These are phyloP conservation scores for Petrea volubilis DNA, from an alignment of 257 asterid species.

Conservation along the genomic window DNA sequence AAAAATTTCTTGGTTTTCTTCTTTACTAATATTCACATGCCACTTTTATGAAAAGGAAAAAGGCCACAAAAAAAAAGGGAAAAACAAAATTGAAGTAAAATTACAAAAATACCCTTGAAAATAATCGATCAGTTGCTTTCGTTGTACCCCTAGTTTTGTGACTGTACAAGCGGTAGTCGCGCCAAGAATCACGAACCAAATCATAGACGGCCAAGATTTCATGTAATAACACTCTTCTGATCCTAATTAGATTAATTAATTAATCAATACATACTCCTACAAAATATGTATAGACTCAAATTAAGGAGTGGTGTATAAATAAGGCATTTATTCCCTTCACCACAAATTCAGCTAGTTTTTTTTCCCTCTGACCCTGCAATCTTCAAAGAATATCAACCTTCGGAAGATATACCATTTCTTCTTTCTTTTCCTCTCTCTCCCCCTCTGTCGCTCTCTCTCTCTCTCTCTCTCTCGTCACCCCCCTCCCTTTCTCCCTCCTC, in stretches of 20 bases:
- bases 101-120: conserved; percentile 20
- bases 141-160: conserved; percentile 14
- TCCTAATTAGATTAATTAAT: background rate
- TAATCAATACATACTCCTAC: background rate
- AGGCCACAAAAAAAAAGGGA: no score
- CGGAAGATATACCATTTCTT: conserved; percentile 40
- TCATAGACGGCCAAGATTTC: conserved; percentile 24
- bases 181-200: conserved; percentile 42
- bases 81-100: background rate
- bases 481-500: conserved; percentile 33
- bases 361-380: conserved; percentile 30
- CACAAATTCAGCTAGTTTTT: conserved; percentile 31
- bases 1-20: no score
- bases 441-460: background rate
- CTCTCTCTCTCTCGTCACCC: background rate
- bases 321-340: conserved; percentile 35
- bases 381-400: conserved; percentile 49
- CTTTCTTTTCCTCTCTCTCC: background rate
- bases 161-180: conserved; percentile 38
- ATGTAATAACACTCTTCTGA: background rate
- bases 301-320: conserved; percentile 35
- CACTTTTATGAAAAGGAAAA: no score
- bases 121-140: conserved; percentile 19
- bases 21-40: no score
- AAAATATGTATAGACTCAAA: background rate